Evolutionary conservation across 148 eudicot species (phyloP), one percentile per base, ranked within the genome.

Genomic region (Camellia lanceoleosa): DNA sequence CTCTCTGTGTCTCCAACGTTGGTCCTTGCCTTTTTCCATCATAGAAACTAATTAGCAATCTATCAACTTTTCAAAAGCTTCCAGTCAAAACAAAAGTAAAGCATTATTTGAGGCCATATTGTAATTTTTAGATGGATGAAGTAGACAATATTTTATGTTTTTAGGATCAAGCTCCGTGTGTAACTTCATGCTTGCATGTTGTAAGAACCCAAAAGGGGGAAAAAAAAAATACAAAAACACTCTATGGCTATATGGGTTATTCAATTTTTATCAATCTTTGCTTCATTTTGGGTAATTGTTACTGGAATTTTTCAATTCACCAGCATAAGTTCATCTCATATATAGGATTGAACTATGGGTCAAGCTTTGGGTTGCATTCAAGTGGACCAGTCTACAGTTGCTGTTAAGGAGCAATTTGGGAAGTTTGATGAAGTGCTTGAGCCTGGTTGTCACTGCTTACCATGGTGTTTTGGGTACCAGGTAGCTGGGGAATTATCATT

Each of bases 361-460:
- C 89, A 87, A 69, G 81, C 85, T 0, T 55, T 84, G 1, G 87
- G 89, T 30, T 87, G 89, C 59, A 5, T 87, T 77, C 89, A 87
- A 76, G 85, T 87, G 18, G 87, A 78, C 41, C 87, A 87, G 79
- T 87, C 89, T 62, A 87, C 79, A 54, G 85, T 87, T 8, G 89
- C 85, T 10, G 76, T 87, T 47, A 82, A 80, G 78, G 89, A 87
- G 77, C 84, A 80, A 1, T 87, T 87, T 70, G 89, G 89, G 41
- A 87, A 60, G 80, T 87, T 77, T 68, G 77, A 68, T 49, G 80
- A 82, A 4, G 85, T 84, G 52, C 83, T 87, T 20, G 82, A 87
- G 42, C 89, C 89, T 61, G 89, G 89, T 3, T 87, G 89, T 75
- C 89, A 87, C 69, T 87, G 87, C 64, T 73, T 87, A 55, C 89